Percentiles rank a stretch among this genome's conserved stretches.
These are phyloP conservation scores for Pilaira anomala DNA, from an alignment of 192 early-diverging fungal genomes.

Conservation along the genomic window DNA sequence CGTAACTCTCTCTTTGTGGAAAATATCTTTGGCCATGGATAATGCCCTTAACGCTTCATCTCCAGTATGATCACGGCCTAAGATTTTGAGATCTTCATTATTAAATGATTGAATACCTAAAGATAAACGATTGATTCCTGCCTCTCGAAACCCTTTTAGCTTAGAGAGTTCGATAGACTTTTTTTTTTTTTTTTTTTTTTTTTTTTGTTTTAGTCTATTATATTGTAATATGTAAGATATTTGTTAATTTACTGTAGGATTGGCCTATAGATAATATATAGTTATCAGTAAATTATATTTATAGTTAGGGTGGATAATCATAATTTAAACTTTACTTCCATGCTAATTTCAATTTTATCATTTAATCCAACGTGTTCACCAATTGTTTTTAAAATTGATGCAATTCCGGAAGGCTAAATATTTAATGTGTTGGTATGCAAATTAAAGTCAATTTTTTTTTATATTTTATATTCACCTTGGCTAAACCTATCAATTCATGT, in stretches of 20 bases:
- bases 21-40: constrained; percentile 38
- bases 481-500: constrained; percentile 2
- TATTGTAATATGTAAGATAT: not conserved
- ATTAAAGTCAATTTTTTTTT: not conserved
- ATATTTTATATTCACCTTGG: not conserved
- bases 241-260: constrained; percentile 43
- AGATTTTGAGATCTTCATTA: constrained; percentile 28
- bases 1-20: constrained; percentile 39
- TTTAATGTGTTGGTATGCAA: not conserved
- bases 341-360: constrained; percentile 43
- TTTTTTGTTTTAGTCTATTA: not conserved
- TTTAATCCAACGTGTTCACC: constrained; percentile 27
- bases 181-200: too few relatives aligned
- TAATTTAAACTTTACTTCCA: constrained; percentile 42
- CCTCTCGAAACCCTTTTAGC: constrained; percentile 33
- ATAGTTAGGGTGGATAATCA: not conserved
- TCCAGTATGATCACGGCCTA: constrained; percentile 47
- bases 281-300: too few relatives aligned
- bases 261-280: too few relatives aligned
- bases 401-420: constrained; percentile 41
- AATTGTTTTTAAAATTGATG: constrained; percentile 35
- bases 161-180: constrained; percentile 26
- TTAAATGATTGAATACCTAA: constrained; percentile 55
- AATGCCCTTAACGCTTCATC: constrained; percentile 41
- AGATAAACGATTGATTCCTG: constrained; percentile 52